Evolutionary conservation across 78 protist genomes (phyloP).

Genomic region (Tieghemostelium lacteum): DNA sequence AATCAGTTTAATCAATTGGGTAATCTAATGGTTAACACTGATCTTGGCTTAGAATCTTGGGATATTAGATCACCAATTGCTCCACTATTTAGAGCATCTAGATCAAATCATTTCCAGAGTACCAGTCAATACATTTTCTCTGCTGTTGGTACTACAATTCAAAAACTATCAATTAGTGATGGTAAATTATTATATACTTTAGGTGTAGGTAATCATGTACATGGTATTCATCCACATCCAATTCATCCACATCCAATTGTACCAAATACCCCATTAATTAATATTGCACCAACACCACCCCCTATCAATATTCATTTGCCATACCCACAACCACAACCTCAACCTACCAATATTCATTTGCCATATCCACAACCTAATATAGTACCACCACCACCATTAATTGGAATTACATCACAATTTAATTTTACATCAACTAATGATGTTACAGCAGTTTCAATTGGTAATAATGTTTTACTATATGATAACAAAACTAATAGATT

Average conservation of each 20-base stretch:
- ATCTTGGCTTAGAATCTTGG: slow-evolving; percentile 20
- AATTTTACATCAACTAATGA: no score
- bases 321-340: no score
- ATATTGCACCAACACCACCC: background rate
- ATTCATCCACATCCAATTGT: background rate
- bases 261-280: background rate
- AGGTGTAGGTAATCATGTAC: background rate
- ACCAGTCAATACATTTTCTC: slow-evolving; percentile 1
- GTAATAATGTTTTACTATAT: background rate
- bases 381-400: no score
- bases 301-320: no score
- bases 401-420: no score
- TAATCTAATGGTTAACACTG: background rate
- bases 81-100: slow-evolving; percentile 11
- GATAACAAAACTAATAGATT: background rate
- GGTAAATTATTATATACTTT: background rate
- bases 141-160: background rate
- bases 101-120: background rate
- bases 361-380: no score
- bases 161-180: background rate
- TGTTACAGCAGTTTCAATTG: background rate
- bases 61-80: slow-evolving; percentile 19
- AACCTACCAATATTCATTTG: no score
- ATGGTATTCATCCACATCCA: background rate
- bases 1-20: slow-evolving; percentile 10